Evolutionary conservation across 1,139 yeast species (phyloP).

Genomic region (Zygosaccharomyces sapae): DNA sequence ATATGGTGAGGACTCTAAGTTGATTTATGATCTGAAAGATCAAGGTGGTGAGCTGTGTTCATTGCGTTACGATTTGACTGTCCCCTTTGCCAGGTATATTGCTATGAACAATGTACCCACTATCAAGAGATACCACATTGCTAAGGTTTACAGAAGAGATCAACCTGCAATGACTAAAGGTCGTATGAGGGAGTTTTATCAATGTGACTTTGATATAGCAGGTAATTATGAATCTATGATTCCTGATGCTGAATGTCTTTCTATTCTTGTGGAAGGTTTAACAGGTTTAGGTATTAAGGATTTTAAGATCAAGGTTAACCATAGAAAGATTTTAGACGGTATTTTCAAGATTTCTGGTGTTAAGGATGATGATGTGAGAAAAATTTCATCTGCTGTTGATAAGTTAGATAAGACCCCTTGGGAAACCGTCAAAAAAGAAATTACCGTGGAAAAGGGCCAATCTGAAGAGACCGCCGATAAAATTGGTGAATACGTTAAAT

Average conservation of each 20-base stretch:
- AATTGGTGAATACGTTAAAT: constrained; percentile 86
- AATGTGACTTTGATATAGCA: constrained; percentile 96
- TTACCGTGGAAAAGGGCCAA: constrained; percentile 85
- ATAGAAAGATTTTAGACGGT: constrained; percentile 93
- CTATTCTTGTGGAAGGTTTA: constrained; percentile 79
- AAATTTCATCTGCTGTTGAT: constrained; percentile 91
- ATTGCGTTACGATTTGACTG: constrained; percentile 91
- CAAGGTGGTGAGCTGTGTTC: constrained; percentile 98
- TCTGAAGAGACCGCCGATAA: constrained; percentile 86
- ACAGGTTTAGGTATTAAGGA: constrained; percentile 77
- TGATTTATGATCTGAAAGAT: constrained; percentile 91
- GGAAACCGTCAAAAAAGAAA: constrained; percentile 89
- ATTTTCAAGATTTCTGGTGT: constrained; percentile 95
- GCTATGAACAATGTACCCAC: constrained; percentile 88
- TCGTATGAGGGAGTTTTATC: constrained; percentile 98
- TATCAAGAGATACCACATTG: constrained; percentile 93
- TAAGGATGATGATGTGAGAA: constrained; percentile 86
- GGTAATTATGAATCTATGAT: constrained; percentile 91
- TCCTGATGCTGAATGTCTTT: constrained; percentile 87
- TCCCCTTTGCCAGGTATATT: constrained; percentile 94
- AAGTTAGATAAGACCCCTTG: constrained; percentile 93
- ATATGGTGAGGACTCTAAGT: constrained; percentile 95
- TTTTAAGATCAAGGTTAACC: constrained; percentile 87
- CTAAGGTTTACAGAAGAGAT: constrained; percentile 96
- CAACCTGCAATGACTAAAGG: constrained; percentile 99